A percentile compares a stretch with the other conserved stretches of the same genome.
These are phyloP conservation scores for Stephania yunnanensis DNA, from an alignment of 164 flowering plant genomes.

Conservation along the genomic window DNA sequence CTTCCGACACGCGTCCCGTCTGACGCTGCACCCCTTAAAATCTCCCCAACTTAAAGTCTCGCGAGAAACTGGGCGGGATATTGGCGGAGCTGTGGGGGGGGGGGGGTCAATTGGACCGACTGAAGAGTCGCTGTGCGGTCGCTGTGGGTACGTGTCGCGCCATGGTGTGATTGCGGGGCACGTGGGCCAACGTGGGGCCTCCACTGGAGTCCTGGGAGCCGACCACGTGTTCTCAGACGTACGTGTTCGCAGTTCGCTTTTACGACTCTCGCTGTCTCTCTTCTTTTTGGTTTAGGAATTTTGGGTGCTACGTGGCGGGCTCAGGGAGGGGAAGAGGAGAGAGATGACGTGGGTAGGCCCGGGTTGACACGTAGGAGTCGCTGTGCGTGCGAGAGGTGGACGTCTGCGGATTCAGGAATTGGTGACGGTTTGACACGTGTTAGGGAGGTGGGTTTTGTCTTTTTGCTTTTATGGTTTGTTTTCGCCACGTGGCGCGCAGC, in stretches of 20 bases:
- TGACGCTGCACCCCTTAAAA: conserved; percentile 5
- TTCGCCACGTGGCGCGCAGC: no score
- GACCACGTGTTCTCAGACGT: background rate
- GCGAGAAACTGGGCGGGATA: background rate
- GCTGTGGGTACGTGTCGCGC: conserved; percentile 7
- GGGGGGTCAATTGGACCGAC: background rate
- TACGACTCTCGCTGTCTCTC: no score
- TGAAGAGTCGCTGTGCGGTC: background rate
- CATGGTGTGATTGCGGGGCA: background rate
- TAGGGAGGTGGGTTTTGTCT: no score
- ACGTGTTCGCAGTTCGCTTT: background rate
- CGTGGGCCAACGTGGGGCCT: conserved; percentile 3
- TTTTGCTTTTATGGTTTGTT: no score
- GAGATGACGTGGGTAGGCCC: background rate
- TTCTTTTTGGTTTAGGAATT: background rate
- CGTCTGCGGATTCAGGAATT: no score
- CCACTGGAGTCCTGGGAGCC: background rate
- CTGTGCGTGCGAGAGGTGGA: background rate
- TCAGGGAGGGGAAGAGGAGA: background rate
- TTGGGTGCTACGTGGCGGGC: conserved; percentile 5
- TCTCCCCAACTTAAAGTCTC: conserved; percentile 16
- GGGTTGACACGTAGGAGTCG: conserved; percentile 3
- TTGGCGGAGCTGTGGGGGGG: background rate
- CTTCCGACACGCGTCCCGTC: conserved; percentile 16
- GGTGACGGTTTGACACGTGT: no score